phyloP scores from a whole-genome alignment of 2,329 filamentous ascomycete species.

The Scopulariopsis brevicaulis region DNA sequence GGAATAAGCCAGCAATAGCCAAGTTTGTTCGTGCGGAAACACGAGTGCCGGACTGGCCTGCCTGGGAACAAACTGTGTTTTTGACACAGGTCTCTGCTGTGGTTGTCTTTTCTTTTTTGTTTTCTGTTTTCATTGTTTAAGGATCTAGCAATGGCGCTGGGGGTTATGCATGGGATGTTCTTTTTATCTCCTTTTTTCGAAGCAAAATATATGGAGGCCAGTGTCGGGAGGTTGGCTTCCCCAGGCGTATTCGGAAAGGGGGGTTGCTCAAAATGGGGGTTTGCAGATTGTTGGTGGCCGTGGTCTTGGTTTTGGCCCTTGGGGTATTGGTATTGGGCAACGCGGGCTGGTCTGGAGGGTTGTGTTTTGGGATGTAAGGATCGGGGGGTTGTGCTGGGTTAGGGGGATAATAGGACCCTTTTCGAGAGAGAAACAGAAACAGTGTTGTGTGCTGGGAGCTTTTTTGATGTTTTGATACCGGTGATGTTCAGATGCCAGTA shows the following conservation, averaged over 20 bases:
- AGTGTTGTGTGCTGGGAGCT: too few species aligned
- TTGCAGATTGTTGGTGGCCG: background rate
- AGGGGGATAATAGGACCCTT: too few species aligned
- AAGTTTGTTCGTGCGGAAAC: constrained; percentile 1
- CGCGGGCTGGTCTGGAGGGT: too few species aligned
- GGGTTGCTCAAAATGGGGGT: background rate
- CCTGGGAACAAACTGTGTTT: too few species aligned
- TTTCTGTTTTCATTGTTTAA: background rate
- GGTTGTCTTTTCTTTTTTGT: background rate
- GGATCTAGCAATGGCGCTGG: background rate
- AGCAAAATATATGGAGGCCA: background rate
- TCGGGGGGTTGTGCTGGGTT: too few species aligned
- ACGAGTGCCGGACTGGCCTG: background rate
- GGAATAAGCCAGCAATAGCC: background rate
- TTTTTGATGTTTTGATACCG: too few species aligned
- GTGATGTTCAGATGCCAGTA: too few species aligned
- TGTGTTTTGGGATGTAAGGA: background rate
- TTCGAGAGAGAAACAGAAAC: too few species aligned
- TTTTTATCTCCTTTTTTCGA: background rate
- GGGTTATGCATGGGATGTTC: background rate
- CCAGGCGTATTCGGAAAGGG: background rate
- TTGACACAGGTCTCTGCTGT: too few species aligned
- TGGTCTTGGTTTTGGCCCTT: background rate
- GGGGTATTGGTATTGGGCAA: too few species aligned
- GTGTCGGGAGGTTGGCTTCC: background rate